phyloP scores from a whole-genome alignment of 2,329 filamentous ascomycete genomes.

The Fusarium ambrosium region DNA sequence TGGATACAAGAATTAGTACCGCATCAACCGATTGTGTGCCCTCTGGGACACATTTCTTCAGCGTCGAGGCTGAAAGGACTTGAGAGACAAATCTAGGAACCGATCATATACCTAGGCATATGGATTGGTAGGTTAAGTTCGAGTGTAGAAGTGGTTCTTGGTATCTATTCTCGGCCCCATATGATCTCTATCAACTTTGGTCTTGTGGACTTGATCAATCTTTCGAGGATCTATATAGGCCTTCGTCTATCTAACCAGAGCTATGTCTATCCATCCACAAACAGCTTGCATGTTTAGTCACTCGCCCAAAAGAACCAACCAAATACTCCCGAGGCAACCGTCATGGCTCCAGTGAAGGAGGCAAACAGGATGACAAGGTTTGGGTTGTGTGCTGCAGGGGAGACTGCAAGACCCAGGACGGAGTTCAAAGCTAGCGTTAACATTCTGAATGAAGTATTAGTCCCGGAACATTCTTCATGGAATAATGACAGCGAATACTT shows the following conservation, averaged over 20 bases:
- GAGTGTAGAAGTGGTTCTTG: neutral
- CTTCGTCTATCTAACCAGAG: neutral
- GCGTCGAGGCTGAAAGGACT: no score
- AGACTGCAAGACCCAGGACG: neutral
- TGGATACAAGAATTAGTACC: no score
- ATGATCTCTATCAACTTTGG: neutral
- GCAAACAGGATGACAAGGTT: constrained; percentile 4
- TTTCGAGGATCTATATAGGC: no score
- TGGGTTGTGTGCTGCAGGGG: constrained; percentile 1
- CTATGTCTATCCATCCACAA: neutral
- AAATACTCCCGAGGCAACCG: neutral
- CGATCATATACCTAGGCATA: neutral
- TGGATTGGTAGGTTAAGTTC: neutral
- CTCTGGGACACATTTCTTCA: no score
- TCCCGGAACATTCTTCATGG: neutral
- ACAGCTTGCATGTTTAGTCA: neutral
- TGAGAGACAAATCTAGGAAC: no score
- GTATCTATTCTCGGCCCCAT: neutral
- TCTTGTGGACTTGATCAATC: no score
- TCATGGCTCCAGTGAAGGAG: neutral
- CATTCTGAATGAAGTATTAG: neutral
- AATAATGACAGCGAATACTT: neutral
- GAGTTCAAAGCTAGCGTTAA: constrained; percentile 2
- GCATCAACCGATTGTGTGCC: no score
- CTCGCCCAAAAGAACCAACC: constrained; percentile 4